A percentile compares a stretch with the other conserved stretches of the same genome.
phyloP scores from a whole-genome alignment of 2,329 filamentous ascomycete genomes.

The Aspergillus melleus region DNA sequence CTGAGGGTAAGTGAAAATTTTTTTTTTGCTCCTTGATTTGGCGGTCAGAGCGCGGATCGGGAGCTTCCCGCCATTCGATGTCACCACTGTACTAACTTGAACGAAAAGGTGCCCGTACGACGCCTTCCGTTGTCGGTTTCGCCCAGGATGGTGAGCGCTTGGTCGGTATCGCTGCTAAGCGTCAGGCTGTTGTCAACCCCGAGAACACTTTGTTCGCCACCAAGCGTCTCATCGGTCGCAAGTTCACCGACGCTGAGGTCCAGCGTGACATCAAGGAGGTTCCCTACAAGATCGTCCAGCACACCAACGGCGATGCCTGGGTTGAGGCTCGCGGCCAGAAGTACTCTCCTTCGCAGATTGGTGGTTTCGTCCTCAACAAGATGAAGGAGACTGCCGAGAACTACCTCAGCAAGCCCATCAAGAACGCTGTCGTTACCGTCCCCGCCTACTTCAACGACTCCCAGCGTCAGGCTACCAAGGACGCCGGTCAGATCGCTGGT shows the following conservation, averaged over 20 bases:
- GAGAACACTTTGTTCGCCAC: conserved; percentile 98
- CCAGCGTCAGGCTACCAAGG: conserved; percentile 96
- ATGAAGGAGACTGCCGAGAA: conserved; percentile 99
- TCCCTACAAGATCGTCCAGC: conserved; percentile 97
- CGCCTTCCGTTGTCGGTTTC: conserved; percentile 93
- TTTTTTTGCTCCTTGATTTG: conserved; percentile 13
- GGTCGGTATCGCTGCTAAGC: conserved; percentile 96
- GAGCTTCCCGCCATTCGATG: background rate
- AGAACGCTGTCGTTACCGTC: conserved; percentile 96
- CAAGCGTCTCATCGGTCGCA: conserved; percentile 97
- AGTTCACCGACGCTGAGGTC: conserved; percentile 90
- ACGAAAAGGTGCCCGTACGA: conserved; percentile 74
- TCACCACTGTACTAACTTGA: conserved; percentile 18
- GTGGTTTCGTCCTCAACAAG: conserved; percentile 94
- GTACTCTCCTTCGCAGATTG: conserved; percentile 97
- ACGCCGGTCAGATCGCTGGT: conserved; percentile 93
- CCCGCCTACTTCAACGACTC: conserved; percentile 99
- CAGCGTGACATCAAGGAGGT: conserved; percentile 98
- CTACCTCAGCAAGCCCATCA: conserved; percentile 84
- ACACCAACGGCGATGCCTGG: conserved; percentile 96
- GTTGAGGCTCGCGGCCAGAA: conserved; percentile 89
- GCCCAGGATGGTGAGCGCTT: conserved; percentile 93
- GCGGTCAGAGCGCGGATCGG: background rate
- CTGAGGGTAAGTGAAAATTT: conserved; percentile 67
- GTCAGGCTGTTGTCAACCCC: conserved; percentile 96